phyloP scores from a whole-genome alignment of 2,329 filamentous ascomycete genomes.

The Colletotrichum caudatum region DNA sequence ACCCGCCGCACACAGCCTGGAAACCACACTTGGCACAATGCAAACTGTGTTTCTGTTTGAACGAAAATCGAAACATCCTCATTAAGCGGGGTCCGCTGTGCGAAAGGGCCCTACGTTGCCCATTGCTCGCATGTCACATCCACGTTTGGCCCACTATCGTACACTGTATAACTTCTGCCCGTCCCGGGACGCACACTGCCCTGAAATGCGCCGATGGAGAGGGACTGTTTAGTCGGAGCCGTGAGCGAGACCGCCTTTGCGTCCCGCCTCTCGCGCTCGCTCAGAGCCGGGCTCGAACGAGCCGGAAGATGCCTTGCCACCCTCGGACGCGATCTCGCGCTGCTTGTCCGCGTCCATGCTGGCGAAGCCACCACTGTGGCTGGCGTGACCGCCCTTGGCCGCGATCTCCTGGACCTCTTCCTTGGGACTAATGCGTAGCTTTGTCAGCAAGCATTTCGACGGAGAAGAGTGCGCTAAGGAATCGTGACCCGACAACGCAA shows the following conservation, averaged over 20 bases:
- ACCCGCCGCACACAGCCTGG: background rate
- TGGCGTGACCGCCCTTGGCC: conserved; percentile 55
- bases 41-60: background rate
- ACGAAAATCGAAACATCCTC: background rate
- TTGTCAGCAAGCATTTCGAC: no score
- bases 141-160: background rate
- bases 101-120: background rate
- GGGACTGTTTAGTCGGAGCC: background rate
- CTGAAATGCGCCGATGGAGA: no score
- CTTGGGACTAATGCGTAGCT: conserved; percentile 48
- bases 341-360: conserved; percentile 58
- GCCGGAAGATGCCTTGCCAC: conserved; percentile 64
- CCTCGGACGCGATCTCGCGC: conserved; percentile 67
- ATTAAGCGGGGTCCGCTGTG: background rate
- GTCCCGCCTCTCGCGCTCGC: conserved; percentile 64
- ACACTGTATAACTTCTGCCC: background rate
- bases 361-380: conserved; percentile 54
- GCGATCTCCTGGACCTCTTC: conserved; percentile 60
- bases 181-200: no score
- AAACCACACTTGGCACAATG: conserved; percentile 3
- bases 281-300: conserved; percentile 66
- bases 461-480: background rate
- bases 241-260: conserved; percentile 59
- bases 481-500: no score
- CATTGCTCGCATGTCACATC: conserved; percentile 1